Evolutionary conservation across 306 rosid genomes (phyloP), one percentile per base, ranked within the genome.

Genomic region (Lupinus albus): DNA sequence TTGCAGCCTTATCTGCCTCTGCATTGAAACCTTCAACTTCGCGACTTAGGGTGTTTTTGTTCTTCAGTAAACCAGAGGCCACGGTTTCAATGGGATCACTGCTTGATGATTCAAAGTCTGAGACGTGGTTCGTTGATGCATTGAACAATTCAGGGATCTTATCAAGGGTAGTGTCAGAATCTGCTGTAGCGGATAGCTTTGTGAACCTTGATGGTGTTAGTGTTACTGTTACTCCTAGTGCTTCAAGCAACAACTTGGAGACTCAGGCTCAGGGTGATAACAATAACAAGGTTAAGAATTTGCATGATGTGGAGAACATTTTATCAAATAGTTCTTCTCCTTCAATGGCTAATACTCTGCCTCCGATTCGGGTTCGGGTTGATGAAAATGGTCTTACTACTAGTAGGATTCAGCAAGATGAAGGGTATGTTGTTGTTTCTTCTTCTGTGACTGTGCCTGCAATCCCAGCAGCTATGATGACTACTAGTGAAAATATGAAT

Each of bases 91-190:
- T 86, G 95, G 96, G 99, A 1, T 84, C 90, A 0, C 68, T 90
- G 20, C 84, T 94, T 20, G 89, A 86, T 63, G 96, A 90, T 62
- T 86, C 87, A 0, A 90, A 90, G 70, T 89, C 96, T 2, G 99
- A 94, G 48, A 85, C 89, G 4, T 94, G 97, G 99, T 94, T 94
- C 55, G 97, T 94, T 8, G 92, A 94, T 41, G 96, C 99, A 1
- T 90, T 90, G 1, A 94, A 94, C 67, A 83, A 88, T 30, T 83
- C 89, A 0, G 96, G 87, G 4, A 44, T 85, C 0, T 51, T 86
- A 6, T 74, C 79, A 0, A 48, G 96, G 4, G 84, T 80, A 6
- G 68, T 82, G 0, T 90, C 99, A 7, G 97, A 94, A 64, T 82
- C 99, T 0, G 95, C 91, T 7, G 60, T 79, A 4, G 69, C 67